Evolutionary conservation across 176 grass and related monocot genomes (phyloP).

Genomic region (Calamus simplicifolius): DNA sequence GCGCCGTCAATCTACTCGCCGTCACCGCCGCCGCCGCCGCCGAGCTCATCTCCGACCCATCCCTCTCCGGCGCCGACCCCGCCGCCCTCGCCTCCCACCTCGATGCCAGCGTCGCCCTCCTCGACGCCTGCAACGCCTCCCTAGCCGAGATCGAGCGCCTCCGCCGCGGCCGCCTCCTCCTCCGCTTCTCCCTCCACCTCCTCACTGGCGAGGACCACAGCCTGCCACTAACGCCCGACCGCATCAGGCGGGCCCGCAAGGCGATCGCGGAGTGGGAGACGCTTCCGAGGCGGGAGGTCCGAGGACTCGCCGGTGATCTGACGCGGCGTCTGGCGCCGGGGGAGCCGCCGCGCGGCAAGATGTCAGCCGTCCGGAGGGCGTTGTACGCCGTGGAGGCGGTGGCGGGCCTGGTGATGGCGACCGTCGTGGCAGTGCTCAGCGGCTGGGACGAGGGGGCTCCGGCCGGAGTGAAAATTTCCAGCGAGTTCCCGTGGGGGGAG

Average conservation of each 20-base stretch:
- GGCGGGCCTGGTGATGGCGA: constrained; percentile 1
- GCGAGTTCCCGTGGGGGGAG: constrained; percentile 8
- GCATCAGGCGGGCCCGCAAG: constrained; percentile 7
- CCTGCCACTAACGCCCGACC: neutral
- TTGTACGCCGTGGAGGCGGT: neutral
- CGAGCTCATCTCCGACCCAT: neutral
- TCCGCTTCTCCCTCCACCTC: constrained; percentile 18
- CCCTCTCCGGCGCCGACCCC: neutral
- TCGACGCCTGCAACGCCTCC: constrained; percentile 31
- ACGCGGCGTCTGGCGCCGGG: neutral
- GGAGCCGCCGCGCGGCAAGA: neutral
- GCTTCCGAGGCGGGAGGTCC: neutral
- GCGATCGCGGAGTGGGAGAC: constrained; percentile 17
- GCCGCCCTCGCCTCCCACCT: constrained; percentile 11
- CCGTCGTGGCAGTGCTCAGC: neutral
- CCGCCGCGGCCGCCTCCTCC: neutral
- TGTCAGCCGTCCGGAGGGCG: neutral
- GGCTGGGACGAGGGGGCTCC: neutral
- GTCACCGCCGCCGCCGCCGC: constrained; percentile 5
- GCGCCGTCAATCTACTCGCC: constrained; percentile 14
- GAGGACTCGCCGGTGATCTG: neutral
- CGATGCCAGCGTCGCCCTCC: constrained; percentile 23
- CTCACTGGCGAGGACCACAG: neutral
- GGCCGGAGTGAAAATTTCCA: neutral
- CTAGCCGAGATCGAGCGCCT: constrained; percentile 20